Evolutionary conservation across 2,329 filamentous ascomycete genomes (phyloP).

Genomic region (Diaporthe ilicicola): DNA sequence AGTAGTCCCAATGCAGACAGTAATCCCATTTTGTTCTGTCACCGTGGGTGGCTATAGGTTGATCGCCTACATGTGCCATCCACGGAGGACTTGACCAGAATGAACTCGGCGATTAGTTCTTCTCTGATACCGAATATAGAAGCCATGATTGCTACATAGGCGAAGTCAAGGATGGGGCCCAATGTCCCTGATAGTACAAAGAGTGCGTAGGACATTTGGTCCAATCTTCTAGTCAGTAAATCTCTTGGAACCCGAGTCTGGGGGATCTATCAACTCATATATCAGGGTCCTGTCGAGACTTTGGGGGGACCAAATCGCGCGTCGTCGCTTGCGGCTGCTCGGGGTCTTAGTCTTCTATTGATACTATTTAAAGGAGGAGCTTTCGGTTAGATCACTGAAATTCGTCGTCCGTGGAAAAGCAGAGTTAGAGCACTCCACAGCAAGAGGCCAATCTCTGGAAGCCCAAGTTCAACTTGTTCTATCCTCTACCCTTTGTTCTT

Average conservation of each 20-base stretch:
- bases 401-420: not conserved
- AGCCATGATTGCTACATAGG: not conserved
- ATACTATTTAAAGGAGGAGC: not conserved
- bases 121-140: not conserved
- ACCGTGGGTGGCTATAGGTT: not conserved
- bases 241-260: not conserved
- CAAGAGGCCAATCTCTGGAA: not conserved
- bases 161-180: not conserved
- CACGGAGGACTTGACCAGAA: not conserved
- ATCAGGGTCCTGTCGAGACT: not conserved
- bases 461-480: not conserved
- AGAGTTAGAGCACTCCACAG: not conserved
- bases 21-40: not conserved
- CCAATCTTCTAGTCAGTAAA: not conserved
- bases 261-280: not conserved
- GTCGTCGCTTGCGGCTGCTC: not conserved
- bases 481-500: not conserved
- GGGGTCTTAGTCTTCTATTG: too few species aligned
- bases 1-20: too few species aligned
- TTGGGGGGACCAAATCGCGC: not conserved
- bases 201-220: too few species aligned
- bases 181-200: too few species aligned
- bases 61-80: not conserved
- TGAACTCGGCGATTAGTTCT: too few species aligned
- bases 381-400: not conserved